Conservation (phyloP, 148 eudicot genomes). For the Simmondsia chinensis region DNA sequence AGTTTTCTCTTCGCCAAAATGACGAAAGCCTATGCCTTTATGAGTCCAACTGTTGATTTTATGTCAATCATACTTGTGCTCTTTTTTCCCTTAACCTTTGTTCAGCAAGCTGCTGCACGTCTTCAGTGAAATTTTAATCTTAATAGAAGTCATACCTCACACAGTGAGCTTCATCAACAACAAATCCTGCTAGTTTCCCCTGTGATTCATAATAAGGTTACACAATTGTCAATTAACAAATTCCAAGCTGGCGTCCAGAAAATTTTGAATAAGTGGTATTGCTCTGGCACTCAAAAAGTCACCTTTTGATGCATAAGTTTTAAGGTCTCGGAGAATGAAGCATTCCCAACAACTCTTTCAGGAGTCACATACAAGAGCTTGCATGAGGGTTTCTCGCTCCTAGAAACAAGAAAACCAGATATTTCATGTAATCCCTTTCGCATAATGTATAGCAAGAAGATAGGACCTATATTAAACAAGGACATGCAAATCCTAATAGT, state of each 20-base stretch:
- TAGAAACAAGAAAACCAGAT: conserved; percentile 15
- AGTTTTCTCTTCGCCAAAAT: no score
- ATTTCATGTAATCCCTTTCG: neutral
- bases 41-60: no score
- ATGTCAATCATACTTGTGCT: no score
- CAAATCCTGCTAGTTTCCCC: conserved; percentile 95
- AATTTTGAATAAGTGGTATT: neutral
- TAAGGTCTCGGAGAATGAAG: conserved; percentile 59
- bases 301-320: conserved; percentile 66
- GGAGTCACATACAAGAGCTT: conserved; percentile 98
- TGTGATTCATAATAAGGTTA: conserved; percentile 19
- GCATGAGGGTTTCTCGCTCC: conserved; percentile 91
- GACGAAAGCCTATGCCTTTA: no score
- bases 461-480: neutral
- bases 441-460: neutral
- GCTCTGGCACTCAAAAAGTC: conserved; percentile 10
- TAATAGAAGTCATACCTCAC: conserved; percentile 56
- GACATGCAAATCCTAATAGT: neutral
- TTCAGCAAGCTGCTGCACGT: conserved; percentile 2
- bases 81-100: no score
- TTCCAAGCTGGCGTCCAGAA: neutral
- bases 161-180: conserved; percentile 98
- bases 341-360: conserved; percentile 86
- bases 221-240: conserved; percentile 6
- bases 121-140: neutral